These are phyloP conservation scores for Phytophthora citricola DNA, from an alignment of 352 stramenopile genomes.

Conservation along the genomic window DNA sequence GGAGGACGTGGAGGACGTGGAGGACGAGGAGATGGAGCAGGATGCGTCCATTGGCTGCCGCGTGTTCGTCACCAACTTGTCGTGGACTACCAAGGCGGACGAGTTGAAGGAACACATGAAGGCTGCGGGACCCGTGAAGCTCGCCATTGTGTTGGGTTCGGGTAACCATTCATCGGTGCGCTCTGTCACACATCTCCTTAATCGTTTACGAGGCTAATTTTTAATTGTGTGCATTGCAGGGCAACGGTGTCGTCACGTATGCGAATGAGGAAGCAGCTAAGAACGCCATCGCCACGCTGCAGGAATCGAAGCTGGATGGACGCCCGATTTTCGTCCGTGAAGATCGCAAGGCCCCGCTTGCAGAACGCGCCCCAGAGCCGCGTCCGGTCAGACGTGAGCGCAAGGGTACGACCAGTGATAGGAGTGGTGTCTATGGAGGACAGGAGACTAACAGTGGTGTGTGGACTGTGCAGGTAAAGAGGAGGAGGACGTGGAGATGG, in stretches of 20 bases:
- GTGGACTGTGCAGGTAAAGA: conserved; percentile 15
- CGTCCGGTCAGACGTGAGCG: conserved; percentile 25
- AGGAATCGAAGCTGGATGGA: conserved; percentile 93
- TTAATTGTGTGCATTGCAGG: conserved; percentile 46
- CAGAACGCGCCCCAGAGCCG: background rate
- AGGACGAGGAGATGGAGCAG: conserved; percentile 42
- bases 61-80: conserved; percentile 88
- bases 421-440: background rate
- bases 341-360: conserved; percentile 81
- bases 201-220: background rate
- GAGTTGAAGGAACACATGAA: conserved; percentile 89
- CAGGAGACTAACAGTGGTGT: conserved; percentile 2
- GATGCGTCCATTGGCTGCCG: conserved; percentile 37
- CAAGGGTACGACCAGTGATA: conserved; percentile 21
- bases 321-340: conserved; percentile 95
- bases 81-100: conserved; percentile 85
- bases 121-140: conserved; percentile 66
- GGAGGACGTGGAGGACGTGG: too few relatives aligned
- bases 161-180: conserved; percentile 81
- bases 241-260: conserved; percentile 96
- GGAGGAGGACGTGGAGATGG: conserved; percentile 3
- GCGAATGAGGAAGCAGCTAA: conserved; percentile 77
- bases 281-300: conserved; percentile 87
- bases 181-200: background rate
- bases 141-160: conserved; percentile 69